These are phyloP conservation scores for Toxicodendron radicans DNA, from an alignment of 345 rosid genomes.

Conservation along the genomic window DNA sequence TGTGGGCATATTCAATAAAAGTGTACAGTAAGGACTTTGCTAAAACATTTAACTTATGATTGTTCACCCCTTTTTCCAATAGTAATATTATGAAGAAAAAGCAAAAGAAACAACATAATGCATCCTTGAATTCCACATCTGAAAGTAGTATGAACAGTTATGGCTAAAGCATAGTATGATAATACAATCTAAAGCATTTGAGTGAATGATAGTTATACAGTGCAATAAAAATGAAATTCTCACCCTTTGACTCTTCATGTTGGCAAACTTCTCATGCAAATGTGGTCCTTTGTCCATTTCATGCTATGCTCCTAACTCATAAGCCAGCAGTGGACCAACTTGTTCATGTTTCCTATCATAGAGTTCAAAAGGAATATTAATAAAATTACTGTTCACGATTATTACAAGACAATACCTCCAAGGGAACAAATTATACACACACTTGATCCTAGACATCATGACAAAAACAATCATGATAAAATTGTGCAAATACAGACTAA, in stretches of 20 bases:
- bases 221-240: conserved; percentile 7
- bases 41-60: neutral
- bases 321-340: conserved; percentile 6
- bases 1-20: neutral
- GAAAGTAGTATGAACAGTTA: neutral
- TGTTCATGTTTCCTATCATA: conserved; percentile 6
- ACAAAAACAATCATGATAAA: neutral
- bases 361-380: conserved; percentile 1
- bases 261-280: conserved; percentile 30
- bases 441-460: neutral
- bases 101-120: neutral
- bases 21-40: neutral
- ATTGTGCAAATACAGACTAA: neutral
- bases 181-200: neutral
- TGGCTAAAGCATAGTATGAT: neutral
- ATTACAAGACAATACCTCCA: neutral
- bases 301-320: conserved; percentile 27
- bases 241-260: conserved; percentile 43
- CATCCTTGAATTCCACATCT: neutral
- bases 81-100: too few species aligned
- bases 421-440: neutral
- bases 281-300: conserved; percentile 35
- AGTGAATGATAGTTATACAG: neutral
- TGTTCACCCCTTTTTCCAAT: neutral
- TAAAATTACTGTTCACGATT: neutral